Conservation (phyloP, 1,139 yeast species). For the Pichia sp. region DNA sequence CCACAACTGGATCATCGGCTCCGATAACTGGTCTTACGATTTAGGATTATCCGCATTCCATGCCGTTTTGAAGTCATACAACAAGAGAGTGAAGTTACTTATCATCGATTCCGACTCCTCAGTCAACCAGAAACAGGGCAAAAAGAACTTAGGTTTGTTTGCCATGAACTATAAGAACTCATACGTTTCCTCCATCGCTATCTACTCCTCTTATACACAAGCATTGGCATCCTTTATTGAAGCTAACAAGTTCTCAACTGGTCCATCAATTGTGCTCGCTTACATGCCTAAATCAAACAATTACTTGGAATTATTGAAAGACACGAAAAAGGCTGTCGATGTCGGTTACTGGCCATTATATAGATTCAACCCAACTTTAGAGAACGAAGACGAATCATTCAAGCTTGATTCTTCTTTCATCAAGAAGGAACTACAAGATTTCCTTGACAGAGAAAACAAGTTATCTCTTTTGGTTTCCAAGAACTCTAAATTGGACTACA, state of each 20-base stretch:
- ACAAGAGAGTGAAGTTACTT: constrained; percentile 73
- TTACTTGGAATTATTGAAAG: constrained; percentile 72
- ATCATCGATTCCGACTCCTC: constrained; percentile 86
- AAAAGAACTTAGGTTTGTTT: constrained; percentile 90
- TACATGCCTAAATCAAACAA: constrained; percentile 72
- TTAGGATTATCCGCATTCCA: constrained; percentile 91
- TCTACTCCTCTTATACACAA: constrained; percentile 90
- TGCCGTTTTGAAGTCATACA: constrained; percentile 66
- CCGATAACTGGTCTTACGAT: constrained; percentile 95
- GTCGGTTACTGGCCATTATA: constrained; percentile 95
- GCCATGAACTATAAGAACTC: constrained; percentile 92
- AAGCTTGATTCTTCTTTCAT: constrained; percentile 80
- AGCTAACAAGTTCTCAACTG: constrained; percentile 72
- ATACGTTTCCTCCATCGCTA: constrained; percentile 93
- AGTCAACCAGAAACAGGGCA: constrained; percentile 48
- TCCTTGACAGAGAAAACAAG: constrained; percentile 86
- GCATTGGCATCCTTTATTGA: constrained; percentile 83
- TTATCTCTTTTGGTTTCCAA: constrained; percentile 68
- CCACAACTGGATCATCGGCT: constrained; percentile 83
- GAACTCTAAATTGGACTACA: constrained; percentile 74
- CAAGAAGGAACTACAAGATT: constrained; percentile 69
- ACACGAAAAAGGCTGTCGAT: constrained; percentile 87
- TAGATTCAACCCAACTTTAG: constrained; percentile 66
- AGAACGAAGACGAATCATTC: constrained; percentile 51
- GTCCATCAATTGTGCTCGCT: constrained; percentile 89